Evolutionary conservation across 306 rosid genomes (phyloP).

Genomic region (Nissolia schottii): DNA sequence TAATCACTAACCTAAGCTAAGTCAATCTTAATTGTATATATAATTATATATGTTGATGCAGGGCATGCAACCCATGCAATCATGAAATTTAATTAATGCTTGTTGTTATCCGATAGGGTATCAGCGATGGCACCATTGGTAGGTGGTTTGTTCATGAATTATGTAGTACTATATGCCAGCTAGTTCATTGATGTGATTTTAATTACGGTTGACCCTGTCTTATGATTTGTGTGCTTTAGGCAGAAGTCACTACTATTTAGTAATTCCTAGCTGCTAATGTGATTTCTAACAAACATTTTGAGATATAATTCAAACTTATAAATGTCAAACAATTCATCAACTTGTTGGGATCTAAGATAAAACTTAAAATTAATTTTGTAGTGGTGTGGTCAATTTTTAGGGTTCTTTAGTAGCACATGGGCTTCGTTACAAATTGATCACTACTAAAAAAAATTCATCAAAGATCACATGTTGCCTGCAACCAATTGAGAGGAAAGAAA

Average conservation of each 20-base stretch:
- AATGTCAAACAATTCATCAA: slow-evolving; percentile 7
- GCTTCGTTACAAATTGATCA: background rate
- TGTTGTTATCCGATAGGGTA: slow-evolving; percentile 23
- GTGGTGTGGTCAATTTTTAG: slow-evolving; percentile 14
- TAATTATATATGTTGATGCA: slow-evolving; percentile 18
- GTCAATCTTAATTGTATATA: slow-evolving; percentile 21
- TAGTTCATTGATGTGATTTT: slow-evolving; percentile 27
- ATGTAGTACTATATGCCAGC: slow-evolving; percentile 26
- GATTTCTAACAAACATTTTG: background rate
- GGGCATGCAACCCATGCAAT: slow-evolving; percentile 18
- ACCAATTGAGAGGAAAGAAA: background rate
- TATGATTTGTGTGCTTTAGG: background rate
- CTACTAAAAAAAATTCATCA: background rate
- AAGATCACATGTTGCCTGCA: slow-evolving; percentile 19
- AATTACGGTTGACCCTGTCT: slow-evolving; percentile 27
- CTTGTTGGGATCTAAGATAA: slow-evolving; percentile 1
- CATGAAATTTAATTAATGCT: slow-evolving; percentile 27
- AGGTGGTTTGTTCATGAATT: slow-evolving; percentile 32
- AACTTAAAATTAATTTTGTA: slow-evolving; percentile 2
- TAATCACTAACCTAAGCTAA: no score
- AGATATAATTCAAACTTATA: background rate
- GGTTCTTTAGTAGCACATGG: background rate
- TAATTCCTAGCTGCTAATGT: background rate
- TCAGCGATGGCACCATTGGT: slow-evolving; percentile 23
- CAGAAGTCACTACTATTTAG: slow-evolving; percentile 8